Percentiles rank a stretch among this genome's conserved stretches.
phyloP scores from a whole-genome alignment of 2,329 filamentous ascomycete genomes.

The Colletotrichum sp. region DNA sequence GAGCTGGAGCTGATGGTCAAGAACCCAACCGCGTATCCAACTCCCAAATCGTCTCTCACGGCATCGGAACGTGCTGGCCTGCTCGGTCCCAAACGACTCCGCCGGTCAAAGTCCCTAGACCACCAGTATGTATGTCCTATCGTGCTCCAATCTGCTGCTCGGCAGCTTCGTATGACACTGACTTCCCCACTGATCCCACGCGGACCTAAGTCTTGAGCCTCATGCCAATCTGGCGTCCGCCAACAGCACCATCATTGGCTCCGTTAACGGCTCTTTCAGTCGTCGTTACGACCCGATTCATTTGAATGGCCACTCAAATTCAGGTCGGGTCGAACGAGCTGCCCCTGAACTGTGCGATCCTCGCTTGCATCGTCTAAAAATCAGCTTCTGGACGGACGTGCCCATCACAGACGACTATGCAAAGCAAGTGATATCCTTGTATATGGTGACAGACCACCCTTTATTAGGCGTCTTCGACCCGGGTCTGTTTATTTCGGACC shows the following conservation, averaged over 20 bases:
- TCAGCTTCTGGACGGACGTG: constrained; percentile 39
- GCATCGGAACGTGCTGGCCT: background rate
- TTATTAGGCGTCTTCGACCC: constrained; percentile 40
- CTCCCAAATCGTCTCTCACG: background rate
- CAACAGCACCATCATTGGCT: background rate
- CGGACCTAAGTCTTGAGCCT: background rate
- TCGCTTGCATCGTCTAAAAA: constrained; percentile 30
- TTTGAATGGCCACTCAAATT: background rate
- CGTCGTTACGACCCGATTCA: no score
- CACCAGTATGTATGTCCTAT: constrained; percentile 7
- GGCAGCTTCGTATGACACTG: background rate
- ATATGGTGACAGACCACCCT: constrained; percentile 42
- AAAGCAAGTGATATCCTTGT: constrained; percentile 37
- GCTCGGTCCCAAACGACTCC: background rate
- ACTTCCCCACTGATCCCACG: background rate
- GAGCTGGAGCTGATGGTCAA: constrained; percentile 29
- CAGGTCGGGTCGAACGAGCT: no score
- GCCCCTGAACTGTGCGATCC: constrained; percentile 29
- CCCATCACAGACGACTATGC: constrained; percentile 31
- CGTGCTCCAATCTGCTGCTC: background rate
- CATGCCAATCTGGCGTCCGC: background rate
- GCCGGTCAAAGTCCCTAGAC: constrained; percentile 2
- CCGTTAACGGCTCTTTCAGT: background rate
- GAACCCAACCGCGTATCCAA: constrained; percentile 25
- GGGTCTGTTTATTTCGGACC: constrained; percentile 35